Evolutionary conservation across 2,329 filamentous ascomycete species (phyloP), one percentile per base, ranked within the genome.

Genomic region (Blastomyces emzantsi): DNA sequence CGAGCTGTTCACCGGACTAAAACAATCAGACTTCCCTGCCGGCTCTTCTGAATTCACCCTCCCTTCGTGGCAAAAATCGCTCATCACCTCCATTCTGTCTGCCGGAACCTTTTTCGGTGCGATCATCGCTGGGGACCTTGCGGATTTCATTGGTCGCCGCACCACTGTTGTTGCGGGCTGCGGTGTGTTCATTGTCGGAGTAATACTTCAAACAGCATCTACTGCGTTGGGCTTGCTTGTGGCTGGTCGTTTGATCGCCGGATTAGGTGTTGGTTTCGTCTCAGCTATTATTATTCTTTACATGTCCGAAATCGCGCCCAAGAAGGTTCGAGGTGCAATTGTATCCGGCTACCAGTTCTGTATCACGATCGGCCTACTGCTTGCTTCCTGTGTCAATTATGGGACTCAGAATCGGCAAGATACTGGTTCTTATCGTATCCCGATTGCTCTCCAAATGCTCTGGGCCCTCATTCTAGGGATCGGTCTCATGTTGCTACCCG

Each of bases 291-390:
- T 92, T 75, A 90, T 92, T 72, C 81, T 92, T 66, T 92, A 94
- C 84, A 93, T 94, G 90, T 90, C 87, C 59, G 90, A 92, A 78
- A 90, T 92, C 73, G 75, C 77, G 47, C 87, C 88, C 64, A 84
- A 83, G 75, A 90, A 89, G 75, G 87, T 94, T 67, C 85, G 90
- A 71, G 89, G 89, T 72, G 87, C 89, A 63, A 83, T 92, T 60
- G 90, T 93, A n/a, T 85, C 88, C 1, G 88, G 88, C 4, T 92
- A 92, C 79, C 89, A 92, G 74, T 92, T 92, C 81, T 90, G 86
- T 75, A 87, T 92, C 75, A 92, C 89, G 66, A 83, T 92, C 67
- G 90, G 90, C 77, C 79, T 94, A 67, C 80, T 93, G 73, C 77
- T 93, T 65, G 90, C 90, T 28, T 84, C 89, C 1, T 86, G 85